Evolutionary conservation across 192 early-diverging fungal genomes (phyloP).

Genomic region (Chytriomyces confervae): DNA sequence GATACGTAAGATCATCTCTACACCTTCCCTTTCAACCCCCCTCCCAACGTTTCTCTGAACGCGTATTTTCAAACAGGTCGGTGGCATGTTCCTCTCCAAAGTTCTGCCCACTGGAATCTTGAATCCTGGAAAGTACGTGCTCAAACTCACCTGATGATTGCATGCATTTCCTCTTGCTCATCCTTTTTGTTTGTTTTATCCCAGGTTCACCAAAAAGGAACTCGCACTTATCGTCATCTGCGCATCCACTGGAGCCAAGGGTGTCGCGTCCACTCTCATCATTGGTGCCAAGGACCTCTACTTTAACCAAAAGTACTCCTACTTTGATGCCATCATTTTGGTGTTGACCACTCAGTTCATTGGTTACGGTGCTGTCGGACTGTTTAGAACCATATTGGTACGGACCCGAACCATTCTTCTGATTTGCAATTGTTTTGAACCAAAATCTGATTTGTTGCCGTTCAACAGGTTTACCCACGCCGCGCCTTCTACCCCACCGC

Average conservation of each 20-base stretch:
- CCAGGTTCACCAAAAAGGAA: constrained; percentile 76
- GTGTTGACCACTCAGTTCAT: constrained; percentile 35
- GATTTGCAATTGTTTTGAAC: too few relatives aligned
- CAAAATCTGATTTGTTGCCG: too few relatives aligned
- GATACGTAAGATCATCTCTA: not conserved
- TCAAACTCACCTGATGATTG: too few relatives aligned
- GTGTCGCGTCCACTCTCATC: constrained; percentile 14
- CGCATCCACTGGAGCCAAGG: constrained; percentile 1
- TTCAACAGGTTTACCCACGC: constrained; percentile 61
- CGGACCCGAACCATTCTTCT: too few relatives aligned
- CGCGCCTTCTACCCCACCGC: constrained; percentile 82
- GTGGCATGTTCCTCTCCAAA: not conserved
- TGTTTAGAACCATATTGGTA: constrained; percentile 75
- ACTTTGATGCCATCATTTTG: constrained; percentile 63
- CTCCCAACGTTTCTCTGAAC: not conserved
- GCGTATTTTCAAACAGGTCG: not conserved
- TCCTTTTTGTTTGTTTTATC: too few relatives aligned
- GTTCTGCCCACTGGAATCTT: not conserved
- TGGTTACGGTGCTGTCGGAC: constrained; percentile 68
- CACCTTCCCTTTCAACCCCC: not conserved
- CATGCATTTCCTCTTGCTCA: too few relatives aligned
- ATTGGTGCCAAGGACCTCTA: constrained; percentile 25
- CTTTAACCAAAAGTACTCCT: constrained; percentile 25
- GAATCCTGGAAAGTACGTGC: constrained; percentile 68
- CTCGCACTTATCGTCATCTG: constrained; percentile 72